Evolutionary conservation across 2,329 filamentous ascomycete genomes (phyloP).

Genomic region (Ilyonectria destructans): DNA sequence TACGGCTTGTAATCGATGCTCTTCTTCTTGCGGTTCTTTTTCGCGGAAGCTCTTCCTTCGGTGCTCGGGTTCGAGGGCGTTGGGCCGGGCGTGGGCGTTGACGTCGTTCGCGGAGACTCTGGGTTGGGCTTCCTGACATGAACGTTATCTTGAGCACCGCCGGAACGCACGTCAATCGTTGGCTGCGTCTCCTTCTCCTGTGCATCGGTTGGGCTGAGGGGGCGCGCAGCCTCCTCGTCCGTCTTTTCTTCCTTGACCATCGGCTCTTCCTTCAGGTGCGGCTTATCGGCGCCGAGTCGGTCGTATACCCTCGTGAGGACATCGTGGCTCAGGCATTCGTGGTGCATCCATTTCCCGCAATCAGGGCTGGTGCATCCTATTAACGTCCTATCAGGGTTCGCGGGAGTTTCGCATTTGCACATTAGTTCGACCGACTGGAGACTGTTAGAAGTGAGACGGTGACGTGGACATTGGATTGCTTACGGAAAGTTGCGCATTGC

Average conservation of each 20-base stretch:
- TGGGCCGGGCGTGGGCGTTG: constrained; percentile 53
- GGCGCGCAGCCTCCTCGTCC: constrained; percentile 54
- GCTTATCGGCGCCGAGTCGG: constrained; percentile 66
- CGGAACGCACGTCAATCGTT: constrained; percentile 69
- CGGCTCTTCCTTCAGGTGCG: constrained; percentile 60
- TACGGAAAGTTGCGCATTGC: constrained; percentile 73
- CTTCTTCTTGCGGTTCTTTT: constrained; percentile 60
- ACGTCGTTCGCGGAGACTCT: constrained; percentile 51
- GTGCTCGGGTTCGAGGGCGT: constrained; percentile 42
- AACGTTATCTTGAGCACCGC: constrained; percentile 59
- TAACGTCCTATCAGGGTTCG: constrained; percentile 74
- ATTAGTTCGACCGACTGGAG: constrained; percentile 67
- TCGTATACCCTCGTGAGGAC: constrained; percentile 67
- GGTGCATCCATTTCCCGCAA: constrained; percentile 76
- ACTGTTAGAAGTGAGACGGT: constrained; percentile 41
- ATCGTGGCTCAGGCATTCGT: constrained; percentile 74
- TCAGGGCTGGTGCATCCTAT: constrained; percentile 70
- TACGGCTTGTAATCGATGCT: constrained; percentile 62
- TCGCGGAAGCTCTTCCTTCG: constrained; percentile 47
- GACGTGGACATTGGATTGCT: constrained; percentile 46
- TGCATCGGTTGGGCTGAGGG: constrained; percentile 68
- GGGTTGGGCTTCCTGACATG: constrained; percentile 56
- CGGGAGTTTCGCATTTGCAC: constrained; percentile 73
- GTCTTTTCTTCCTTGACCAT: constrained; percentile 60
- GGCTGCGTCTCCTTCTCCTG: constrained; percentile 66